phyloP scores from a whole-genome alignment of 495 filamentous ascomycete genomes.

The Sphaerosporella brunnea region DNA sequence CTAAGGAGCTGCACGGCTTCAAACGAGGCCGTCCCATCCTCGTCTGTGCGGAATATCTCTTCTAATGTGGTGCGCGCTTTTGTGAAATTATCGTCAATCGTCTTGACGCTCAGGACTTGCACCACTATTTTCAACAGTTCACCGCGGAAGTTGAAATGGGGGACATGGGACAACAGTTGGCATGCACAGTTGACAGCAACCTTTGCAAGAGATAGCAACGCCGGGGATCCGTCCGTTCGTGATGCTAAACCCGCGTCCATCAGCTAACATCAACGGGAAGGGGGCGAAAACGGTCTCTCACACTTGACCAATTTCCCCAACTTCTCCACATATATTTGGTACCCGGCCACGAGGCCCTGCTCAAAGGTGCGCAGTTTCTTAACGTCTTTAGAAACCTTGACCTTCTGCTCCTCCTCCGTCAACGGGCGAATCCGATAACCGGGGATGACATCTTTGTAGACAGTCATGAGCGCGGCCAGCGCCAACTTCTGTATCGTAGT shows the following conservation, averaged over 20 bases:
- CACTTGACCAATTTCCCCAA: conserved; percentile 28
- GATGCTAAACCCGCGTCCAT: background rate
- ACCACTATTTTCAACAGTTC: conserved; percentile 78
- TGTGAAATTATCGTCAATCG: conserved; percentile 7
- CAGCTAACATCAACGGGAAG: background rate
- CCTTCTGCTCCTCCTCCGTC: conserved; percentile 48
- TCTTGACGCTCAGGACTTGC: conserved; percentile 47
- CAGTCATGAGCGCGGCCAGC: conserved; percentile 63
- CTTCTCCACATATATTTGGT: conserved; percentile 64
- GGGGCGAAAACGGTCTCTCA: background rate
- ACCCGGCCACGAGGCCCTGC: conserved; percentile 60
- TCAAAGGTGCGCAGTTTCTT: conserved; percentile 63
- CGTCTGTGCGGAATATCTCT: conserved; percentile 65
- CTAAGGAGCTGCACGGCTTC: conserved; percentile 71
- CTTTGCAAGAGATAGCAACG: conserved; percentile 32
- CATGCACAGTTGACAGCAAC: conserved; percentile 76
- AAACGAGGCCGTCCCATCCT: conserved; percentile 70
- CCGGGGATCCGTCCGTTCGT: conserved; percentile 1
- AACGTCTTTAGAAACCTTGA: conserved; percentile 84
- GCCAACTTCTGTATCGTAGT: conserved; percentile 64
- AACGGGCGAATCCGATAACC: conserved; percentile 83
- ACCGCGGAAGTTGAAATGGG: conserved; percentile 88
- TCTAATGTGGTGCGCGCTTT: conserved; percentile 43
- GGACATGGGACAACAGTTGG: conserved; percentile 54
- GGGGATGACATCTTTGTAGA: conserved; percentile 93